Evolutionary conservation across 768 basidiomycete species (phyloP).

Genomic region (Pulveroboletus sp.): DNA sequence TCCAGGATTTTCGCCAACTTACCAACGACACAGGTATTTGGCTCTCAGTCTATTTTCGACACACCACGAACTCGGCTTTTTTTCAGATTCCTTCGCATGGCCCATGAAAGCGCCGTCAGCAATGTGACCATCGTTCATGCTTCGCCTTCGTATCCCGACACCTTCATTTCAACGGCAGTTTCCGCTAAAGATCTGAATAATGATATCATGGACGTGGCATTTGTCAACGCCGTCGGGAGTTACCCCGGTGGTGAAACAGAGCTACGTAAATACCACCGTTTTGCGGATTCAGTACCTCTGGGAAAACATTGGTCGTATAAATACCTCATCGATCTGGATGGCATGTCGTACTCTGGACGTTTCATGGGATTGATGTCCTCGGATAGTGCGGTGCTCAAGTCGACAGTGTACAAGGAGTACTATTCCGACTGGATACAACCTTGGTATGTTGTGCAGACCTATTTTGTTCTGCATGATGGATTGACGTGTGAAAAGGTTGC

Average conservation of each 20-base stretch:
- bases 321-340: slow-evolving; percentile 89
- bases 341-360: slow-evolving; percentile 91
- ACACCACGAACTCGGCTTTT: background rate
- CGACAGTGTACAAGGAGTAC: slow-evolving; percentile 89
- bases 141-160: slow-evolving; percentile 55
- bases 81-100: slow-evolving; percentile 69
- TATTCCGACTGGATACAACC: slow-evolving; percentile 92
- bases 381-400: slow-evolving; percentile 87
- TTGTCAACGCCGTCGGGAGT: slow-evolving; percentile 72
- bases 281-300: slow-evolving; percentile 73
- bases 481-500: slow-evolving; percentile 57
- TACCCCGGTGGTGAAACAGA: slow-evolving; percentile 77
- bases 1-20: slow-evolving; percentile 74
- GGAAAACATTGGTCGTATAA: slow-evolving; percentile 92
- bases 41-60: slow-evolving; percentile 1
- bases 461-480: background rate
- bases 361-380: slow-evolving; percentile 85
- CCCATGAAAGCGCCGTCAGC: slow-evolving; percentile 46
- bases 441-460: slow-evolving; percentile 47
- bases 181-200: slow-evolving; percentile 61
- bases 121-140: slow-evolving; percentile 70
- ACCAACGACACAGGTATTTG: slow-evolving; percentile 79
- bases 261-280: slow-evolving; percentile 62
- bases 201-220: slow-evolving; percentile 85
- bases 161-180: slow-evolving; percentile 60